Evolutionary conservation across 345 rosid genomes (phyloP).

Genomic region (Linum trigynum): DNA sequence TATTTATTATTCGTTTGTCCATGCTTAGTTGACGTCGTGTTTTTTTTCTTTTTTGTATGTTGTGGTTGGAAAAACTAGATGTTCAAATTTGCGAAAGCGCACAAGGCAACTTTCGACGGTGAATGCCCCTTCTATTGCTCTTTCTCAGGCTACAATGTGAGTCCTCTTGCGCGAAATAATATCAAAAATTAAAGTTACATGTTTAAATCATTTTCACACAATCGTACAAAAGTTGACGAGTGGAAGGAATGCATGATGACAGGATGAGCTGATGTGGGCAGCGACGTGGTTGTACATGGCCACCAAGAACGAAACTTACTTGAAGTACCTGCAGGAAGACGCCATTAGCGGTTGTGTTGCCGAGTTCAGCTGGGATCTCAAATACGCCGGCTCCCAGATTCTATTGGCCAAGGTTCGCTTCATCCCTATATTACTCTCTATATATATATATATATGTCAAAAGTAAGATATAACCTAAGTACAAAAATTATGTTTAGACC

Average conservation of each 20-base stretch:
- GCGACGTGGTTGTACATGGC: conserved; percentile 83
- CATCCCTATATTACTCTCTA: too few species aligned
- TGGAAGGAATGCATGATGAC: not conserved
- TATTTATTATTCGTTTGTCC: too few species aligned
- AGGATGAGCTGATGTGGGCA: conserved; percentile 96
- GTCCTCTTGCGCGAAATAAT: not conserved
- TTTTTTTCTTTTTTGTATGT: not conserved
- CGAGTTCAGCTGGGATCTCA: conserved; percentile 94
- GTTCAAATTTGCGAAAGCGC: conserved; percentile 48
- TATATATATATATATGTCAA: not conserved
- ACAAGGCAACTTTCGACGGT: conserved; percentile 78
- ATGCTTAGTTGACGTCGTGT: not conserved
- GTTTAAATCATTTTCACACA: not conserved
- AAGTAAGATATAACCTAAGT: too few species aligned
- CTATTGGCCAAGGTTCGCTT: conserved; percentile 48
- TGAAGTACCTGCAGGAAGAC: conserved; percentile 45
- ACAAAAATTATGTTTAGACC: too few species aligned
- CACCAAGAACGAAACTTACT: conserved; percentile 27
- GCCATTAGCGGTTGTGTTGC: conserved; percentile 47
- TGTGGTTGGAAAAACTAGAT: conserved; percentile 34
- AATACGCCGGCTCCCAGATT: conserved; percentile 75
- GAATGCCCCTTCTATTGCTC: conserved; percentile 99
- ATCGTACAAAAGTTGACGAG: too few species aligned
- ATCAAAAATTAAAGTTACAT: not conserved
- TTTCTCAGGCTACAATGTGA: conserved; percentile 76